Evolutionary conservation across 2,329 filamentous ascomycete species (phyloP), one percentile per base, ranked within the genome.

Genomic region (Epichloe aotearoae): DNA sequence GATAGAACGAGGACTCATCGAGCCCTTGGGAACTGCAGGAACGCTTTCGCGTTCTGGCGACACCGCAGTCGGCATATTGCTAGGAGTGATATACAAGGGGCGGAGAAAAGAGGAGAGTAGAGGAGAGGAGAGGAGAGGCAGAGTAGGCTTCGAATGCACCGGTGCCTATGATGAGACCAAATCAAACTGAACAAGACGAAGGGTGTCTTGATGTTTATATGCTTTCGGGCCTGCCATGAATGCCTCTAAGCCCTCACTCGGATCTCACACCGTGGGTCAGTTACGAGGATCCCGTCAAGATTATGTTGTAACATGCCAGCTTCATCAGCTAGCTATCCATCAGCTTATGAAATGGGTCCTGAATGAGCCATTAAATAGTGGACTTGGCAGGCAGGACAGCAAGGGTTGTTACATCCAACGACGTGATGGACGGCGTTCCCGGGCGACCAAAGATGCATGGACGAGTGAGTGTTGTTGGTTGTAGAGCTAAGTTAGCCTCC

Each of bases 1-100:
- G 51, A 51, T 15, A 47, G 44, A 34, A 38, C 47, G 5, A 50
- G 37, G 23, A 46, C 39, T 26, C 15, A 34, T 38, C 44, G 51
- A 23, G 30, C 20, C 42, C 17, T 40, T 44, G 41, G 30, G 14
- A n/a, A 26, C 41, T 6, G 19, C 30, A 37, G 33, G 43, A 19
- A 23, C 12, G 40, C 39, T 23, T 14, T 38, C 48, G 23, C 33
- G 30, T 19, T 37, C 48, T 38, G 48, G 34, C 26, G 37, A 42
- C 17, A 46, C 42, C 5, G 42, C 49, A 41, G 17, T 34, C 14
- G 42, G 37, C 49, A 50, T 50, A 2, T 41, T 41, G 14, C 8
- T 12, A 10, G 36, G 17, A 15, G n/a, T 34, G 15, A 49, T 14
- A 41, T 37, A 34, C 15, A 26, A 47, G 26, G 26, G 10, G 26